A percentile compares a stretch with the other conserved stretches of the same genome.
Conservation (phyloP, 2,329 filamentous ascomycete genomes). For the Neonectria punicea region DNA sequence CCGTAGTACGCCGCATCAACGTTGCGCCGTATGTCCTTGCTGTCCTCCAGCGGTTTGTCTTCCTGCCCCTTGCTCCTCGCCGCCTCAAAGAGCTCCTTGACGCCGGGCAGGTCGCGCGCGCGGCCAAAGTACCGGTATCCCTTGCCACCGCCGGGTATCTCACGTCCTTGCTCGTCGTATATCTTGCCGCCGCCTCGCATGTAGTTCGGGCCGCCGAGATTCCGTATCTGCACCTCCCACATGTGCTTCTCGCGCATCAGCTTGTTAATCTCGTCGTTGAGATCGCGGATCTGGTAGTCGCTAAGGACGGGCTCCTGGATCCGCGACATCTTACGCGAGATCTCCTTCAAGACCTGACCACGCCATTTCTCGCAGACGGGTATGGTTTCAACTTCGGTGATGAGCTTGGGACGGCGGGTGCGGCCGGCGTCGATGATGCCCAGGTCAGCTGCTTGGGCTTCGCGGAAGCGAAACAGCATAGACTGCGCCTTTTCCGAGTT, state of each 20-base stretch:
- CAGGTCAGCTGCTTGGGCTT: constrained; percentile 93
- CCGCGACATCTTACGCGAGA: constrained; percentile 93
- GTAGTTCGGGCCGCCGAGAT: constrained; percentile 96
- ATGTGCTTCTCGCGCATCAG: constrained; percentile 99
- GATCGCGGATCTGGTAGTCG: constrained; percentile 96
- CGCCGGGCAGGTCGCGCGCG: constrained; percentile 88
- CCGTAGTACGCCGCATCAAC: constrained; percentile 97
- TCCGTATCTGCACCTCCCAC: constrained; percentile 97
- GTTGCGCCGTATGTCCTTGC: constrained; percentile 75
- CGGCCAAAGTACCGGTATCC: constrained; percentile 96
- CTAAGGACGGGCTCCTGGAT: constrained; percentile 93
- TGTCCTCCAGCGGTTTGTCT: constrained; percentile 72
- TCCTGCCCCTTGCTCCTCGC: constrained; percentile 68
- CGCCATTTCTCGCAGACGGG: constrained; percentile 97
- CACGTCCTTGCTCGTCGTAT: constrained; percentile 78
- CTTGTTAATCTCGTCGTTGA: constrained; percentile 99
- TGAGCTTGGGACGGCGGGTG: constrained; percentile 88
- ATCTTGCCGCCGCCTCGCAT: constrained; percentile 79
- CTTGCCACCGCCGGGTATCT: constrained; percentile 80
- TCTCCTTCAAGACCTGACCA: constrained; percentile 95
- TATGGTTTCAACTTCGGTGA: constrained; percentile 86
- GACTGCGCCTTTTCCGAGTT: constrained; percentile 99
- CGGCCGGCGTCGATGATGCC: constrained; percentile 95
- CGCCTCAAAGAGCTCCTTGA: constrained; percentile 95
- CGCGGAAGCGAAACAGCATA: constrained; percentile 99